Evolutionary conservation across 208 protist genomes (phyloP).

Genomic region (Acanthamoeba lenticulata): DNA sequence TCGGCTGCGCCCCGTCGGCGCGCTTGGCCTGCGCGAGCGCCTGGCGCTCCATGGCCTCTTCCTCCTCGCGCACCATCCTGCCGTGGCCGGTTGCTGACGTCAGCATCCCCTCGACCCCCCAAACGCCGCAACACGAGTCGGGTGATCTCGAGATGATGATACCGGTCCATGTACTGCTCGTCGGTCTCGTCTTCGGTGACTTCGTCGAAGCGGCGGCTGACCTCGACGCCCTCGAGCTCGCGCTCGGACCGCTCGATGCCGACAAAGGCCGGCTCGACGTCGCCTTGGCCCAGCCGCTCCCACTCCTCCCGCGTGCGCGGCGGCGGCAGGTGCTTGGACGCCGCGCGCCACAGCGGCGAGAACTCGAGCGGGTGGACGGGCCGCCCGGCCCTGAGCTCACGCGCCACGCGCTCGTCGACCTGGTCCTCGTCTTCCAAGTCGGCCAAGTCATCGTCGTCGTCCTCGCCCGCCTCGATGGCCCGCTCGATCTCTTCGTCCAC

Average conservation of each 20-base stretch:
- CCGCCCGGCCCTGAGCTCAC: background rate
- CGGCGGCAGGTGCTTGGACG: constrained; percentile 15
- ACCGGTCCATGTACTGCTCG: constrained; percentile 49
- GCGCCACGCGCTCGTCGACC: background rate
- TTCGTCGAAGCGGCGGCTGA: background rate
- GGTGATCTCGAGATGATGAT: background rate
- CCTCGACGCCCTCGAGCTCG: constrained; percentile 12
- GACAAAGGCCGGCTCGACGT: background rate
- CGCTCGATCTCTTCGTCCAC: background rate
- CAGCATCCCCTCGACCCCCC: no score
- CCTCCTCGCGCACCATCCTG: background rate
- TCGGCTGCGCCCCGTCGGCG: background rate
- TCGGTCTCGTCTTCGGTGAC: background rate
- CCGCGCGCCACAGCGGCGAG: constrained; percentile 12
- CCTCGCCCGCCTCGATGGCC: background rate
- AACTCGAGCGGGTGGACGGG: constrained; percentile 7
- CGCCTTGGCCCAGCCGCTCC: background rate
- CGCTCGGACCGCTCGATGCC: background rate
- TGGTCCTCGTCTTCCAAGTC: background rate
- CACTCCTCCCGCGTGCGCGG: constrained; percentile 9
- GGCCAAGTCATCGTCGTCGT: background rate
- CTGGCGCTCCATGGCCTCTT: background rate
- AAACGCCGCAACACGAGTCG: no score
- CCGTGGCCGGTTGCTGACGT: no score
- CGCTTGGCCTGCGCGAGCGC: background rate